Conservation (phyloP, 495 filamentous ascomycete genomes). For the Arthonia radiata region DNA sequence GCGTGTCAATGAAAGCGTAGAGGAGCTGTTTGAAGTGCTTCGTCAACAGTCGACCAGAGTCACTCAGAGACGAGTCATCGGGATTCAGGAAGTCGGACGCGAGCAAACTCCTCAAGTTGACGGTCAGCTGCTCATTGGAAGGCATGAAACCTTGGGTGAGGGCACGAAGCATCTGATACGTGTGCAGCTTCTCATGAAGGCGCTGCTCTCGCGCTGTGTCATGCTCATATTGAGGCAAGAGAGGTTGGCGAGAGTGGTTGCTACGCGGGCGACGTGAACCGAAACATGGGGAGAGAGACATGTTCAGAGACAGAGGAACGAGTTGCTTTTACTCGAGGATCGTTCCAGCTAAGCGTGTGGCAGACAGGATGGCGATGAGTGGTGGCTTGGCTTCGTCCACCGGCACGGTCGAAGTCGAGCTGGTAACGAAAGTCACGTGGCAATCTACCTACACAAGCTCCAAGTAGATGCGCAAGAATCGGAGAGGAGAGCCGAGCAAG, state of each 20-base stretch:
- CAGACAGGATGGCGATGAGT: too few species aligned
- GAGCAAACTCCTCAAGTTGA: conserved; percentile 60
- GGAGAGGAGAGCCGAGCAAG: too few species aligned
- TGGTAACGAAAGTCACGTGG: too few species aligned
- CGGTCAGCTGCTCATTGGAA: conserved; percentile 58
- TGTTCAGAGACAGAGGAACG: too few species aligned
- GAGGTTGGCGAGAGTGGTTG: conserved; percentile 50
- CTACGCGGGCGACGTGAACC: too few species aligned
- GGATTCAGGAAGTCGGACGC: conserved; percentile 56
- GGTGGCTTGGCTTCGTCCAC: too few species aligned
- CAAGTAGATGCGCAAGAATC: too few species aligned
- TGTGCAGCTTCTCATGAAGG: conserved; percentile 68
- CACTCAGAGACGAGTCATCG: conserved; percentile 47
- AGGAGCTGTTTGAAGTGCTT: conserved; percentile 51
- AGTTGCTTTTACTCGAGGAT: too few species aligned
- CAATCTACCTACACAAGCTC: too few species aligned
- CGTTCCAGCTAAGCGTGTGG: too few species aligned
- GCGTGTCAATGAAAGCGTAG: conserved; percentile 45
- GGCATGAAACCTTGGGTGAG: conserved; percentile 76
- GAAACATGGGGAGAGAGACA: too few species aligned
- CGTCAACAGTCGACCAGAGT: conserved; percentile 45
- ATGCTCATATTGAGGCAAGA: conserved; percentile 65
- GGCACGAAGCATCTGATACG: conserved; percentile 75
- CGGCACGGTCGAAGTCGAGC: too few species aligned
- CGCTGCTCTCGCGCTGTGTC: conserved; percentile 54